Percentiles rank a stretch among this genome's conserved stretches.
Conservation (phyloP, 2,329 filamentous ascomycete species). For the Cadophora sp. region DNA sequence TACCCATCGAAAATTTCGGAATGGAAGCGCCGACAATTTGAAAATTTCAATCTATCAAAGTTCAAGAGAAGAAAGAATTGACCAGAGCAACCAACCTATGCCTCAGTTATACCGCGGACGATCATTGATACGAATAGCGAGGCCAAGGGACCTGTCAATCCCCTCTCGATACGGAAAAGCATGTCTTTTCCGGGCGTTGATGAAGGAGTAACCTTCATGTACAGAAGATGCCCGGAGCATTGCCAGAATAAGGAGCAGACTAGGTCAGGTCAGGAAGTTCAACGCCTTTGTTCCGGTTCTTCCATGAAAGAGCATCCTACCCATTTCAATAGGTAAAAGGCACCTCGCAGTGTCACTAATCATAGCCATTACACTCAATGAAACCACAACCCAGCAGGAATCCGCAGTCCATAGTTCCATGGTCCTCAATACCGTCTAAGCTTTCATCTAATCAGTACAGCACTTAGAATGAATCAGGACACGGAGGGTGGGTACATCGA, state of each 20-base stretch:
- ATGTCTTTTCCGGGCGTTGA: background rate
- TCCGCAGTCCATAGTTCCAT: background rate
- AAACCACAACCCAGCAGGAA: background rate
- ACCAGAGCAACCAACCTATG: background rate
- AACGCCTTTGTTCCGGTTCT: background rate
- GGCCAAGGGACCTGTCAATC: background rate
- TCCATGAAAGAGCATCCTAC: background rate
- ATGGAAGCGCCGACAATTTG: too few species aligned
- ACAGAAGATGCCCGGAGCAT: background rate
- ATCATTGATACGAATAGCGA: background rate
- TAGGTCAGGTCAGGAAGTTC: background rate
- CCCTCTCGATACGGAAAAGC: background rate
- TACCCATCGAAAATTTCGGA: too few species aligned
- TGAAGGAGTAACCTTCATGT: background rate
- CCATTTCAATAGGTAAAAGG: background rate
- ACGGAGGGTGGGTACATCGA: background rate
- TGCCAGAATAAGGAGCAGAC: background rate
- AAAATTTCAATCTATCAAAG: background rate
- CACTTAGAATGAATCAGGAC: background rate
- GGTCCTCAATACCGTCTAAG: background rate
- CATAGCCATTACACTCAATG: background rate
- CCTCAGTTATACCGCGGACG: background rate
- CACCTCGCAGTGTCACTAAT: background rate
- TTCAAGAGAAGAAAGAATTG: background rate
- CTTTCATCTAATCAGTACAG: background rate